Percentiles rank a stretch among this genome's conserved stretches.
Evolutionary conservation across 768 basidiomycete species (phyloP).

Genomic region (Xerocomellus intermedius): DNA sequence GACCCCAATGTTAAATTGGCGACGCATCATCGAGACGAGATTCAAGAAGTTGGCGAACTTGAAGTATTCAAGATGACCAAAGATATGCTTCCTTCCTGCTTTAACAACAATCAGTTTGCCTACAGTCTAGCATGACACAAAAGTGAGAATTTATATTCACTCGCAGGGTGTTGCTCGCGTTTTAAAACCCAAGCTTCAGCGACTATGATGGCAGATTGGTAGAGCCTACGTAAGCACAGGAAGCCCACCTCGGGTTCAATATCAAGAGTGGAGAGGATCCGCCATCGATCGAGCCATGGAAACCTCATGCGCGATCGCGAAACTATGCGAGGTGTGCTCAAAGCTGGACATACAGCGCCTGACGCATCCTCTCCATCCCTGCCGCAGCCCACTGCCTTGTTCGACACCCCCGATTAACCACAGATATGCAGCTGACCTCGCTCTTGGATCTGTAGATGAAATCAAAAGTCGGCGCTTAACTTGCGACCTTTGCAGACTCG

Average conservation of each 20-base stretch:
- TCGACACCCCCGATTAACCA: neutral
- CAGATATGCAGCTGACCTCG: neutral
- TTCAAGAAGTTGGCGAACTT: too few species aligned
- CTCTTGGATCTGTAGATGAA: conserved; percentile 13
- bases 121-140: too few species aligned
- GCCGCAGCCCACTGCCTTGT: neutral
- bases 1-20: too few species aligned
- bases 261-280: neutral
- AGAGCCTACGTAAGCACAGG: neutral
- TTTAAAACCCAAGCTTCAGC: too few species aligned
- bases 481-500: conserved; percentile 14
- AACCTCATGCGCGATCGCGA: neutral
- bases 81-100: too few species aligned
- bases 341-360: neutral
- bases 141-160: too few species aligned
- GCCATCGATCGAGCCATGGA: neutral
- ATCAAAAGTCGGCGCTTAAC: conserved; percentile 11
- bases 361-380: conserved; percentile 1
- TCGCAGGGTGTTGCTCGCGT: too few species aligned
- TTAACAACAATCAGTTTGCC: too few species aligned
- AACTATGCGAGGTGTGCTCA: conserved; percentile 7
- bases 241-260: too few species aligned
- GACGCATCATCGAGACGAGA: too few species aligned
- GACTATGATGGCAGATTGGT: too few species aligned
- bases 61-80: too few species aligned